Evolutionary conservation across 129 eudicot genomes (phyloP).

Genomic region (Flaveria robusta): DNA sequence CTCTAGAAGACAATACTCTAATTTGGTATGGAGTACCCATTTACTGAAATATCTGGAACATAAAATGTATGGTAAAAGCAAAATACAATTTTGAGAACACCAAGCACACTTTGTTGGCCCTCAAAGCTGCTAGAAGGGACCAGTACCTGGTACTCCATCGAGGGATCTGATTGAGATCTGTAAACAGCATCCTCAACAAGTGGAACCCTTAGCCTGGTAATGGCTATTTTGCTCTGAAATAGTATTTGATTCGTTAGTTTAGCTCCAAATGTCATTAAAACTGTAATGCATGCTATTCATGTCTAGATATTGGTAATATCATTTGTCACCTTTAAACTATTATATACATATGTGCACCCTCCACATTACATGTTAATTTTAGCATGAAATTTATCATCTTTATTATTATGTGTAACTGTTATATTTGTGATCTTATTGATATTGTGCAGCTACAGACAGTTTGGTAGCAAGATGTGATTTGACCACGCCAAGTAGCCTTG

Average conservation of each 20-base stretch:
- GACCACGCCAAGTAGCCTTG: constrained; percentile 34
- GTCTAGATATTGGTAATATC: constrained; percentile 18
- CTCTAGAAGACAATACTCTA: constrained; percentile 18
- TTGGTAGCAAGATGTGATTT: constrained; percentile 32
- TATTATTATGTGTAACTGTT: constrained; percentile 10
- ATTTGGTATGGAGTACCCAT: constrained; percentile 8
- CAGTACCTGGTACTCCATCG: constrained; percentile 25
- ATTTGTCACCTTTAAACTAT: neutral
- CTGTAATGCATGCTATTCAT: constrained; percentile 24
- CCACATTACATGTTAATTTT: constrained; percentile 1
- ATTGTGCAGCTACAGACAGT: constrained; percentile 49
- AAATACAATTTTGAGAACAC: constrained; percentile 19
- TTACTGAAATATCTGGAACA: neutral
- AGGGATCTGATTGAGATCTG: constrained; percentile 32
- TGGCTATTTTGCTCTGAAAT: constrained; percentile 30
- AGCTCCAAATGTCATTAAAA: constrained; percentile 13
- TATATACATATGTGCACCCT: neutral
- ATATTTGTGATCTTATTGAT: constrained; percentile 23
- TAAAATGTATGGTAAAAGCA: constrained; percentile 18
- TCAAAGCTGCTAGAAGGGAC: constrained; percentile 30
- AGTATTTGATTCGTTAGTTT: constrained; percentile 29
- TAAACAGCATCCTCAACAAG: constrained; percentile 29
- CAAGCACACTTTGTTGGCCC: constrained; percentile 16
- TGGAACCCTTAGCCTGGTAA: constrained; percentile 33
- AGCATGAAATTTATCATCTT: constrained; percentile 14